phyloP scores from a whole-genome alignment of 2,329 filamentous ascomycete genomes.

The Fusarium equiseti region DNA sequence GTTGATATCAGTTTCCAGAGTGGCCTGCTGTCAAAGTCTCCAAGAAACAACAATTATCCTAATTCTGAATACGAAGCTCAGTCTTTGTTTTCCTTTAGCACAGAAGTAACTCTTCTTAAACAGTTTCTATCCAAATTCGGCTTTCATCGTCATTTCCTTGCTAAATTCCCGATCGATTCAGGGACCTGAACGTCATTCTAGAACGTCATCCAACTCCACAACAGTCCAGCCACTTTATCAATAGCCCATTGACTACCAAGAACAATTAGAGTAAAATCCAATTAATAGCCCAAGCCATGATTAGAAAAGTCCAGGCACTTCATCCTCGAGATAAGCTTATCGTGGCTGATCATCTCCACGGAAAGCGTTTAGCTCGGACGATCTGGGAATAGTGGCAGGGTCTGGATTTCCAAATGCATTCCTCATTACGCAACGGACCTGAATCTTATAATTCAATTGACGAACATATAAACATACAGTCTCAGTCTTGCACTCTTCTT shows the following conservation, averaged over 20 bases:
- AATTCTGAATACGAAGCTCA: neutral
- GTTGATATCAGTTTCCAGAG: too few species aligned
- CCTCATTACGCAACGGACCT: neutral
- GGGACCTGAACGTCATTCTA: neutral
- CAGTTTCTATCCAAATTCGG: neutral
- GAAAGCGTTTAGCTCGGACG: conserved; percentile 11
- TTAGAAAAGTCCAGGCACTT: neutral
- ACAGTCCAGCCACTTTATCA: neutral
- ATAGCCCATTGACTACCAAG: neutral
- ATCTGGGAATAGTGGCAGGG: conserved; percentile 25
- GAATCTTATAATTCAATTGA: neutral
- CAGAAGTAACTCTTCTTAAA: too few species aligned
- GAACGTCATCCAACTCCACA: neutral
- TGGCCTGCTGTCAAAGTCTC: neutral
- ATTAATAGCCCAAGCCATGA: neutral
- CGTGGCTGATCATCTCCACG: conserved; percentile 2
- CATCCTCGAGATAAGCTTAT: neutral
- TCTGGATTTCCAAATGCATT: conserved; percentile 22
- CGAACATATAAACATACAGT: neutral
- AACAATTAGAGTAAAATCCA: neutral
- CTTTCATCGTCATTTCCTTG: rapidly evolving
- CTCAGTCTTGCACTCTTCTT: rapidly evolving
- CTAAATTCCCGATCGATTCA: too few species aligned
- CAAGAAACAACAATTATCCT: neutral
- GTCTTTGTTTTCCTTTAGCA: too few species aligned